These are phyloP conservation scores for Fomitopsis pinicola DNA, from an alignment of 1,284 basidiomycete genomes.

Conservation along the genomic window DNA sequence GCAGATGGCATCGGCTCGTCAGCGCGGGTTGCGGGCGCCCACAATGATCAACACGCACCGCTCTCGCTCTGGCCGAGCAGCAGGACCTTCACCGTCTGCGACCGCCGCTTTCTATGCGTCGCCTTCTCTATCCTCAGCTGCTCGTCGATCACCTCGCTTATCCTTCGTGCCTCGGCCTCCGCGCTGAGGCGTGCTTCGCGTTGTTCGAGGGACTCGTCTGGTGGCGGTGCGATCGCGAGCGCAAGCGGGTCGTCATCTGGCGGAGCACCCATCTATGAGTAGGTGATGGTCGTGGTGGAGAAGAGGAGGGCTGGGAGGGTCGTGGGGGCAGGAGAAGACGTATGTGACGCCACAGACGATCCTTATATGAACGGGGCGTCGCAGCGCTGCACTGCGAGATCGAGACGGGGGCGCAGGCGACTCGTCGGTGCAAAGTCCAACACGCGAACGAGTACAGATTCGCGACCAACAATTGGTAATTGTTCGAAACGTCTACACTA, in stretches of 20 bases:
- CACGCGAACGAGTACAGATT: neutral
- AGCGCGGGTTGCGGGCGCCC: neutral
- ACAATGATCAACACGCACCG: constrained; percentile 34
- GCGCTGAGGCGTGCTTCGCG: constrained; percentile 34
- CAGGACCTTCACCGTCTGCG: constrained; percentile 48
- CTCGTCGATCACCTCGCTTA: constrained; percentile 64
- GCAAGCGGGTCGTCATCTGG: constrained; percentile 48
- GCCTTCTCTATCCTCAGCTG: constrained; percentile 47
- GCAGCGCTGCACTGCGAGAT: neutral
- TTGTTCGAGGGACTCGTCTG: constrained; percentile 42
- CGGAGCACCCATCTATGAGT: constrained; percentile 22
- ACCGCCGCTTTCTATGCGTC: constrained; percentile 43
- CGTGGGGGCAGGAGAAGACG: neutral
- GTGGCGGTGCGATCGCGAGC: constrained; percentile 44
- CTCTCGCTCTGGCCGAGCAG: constrained; percentile 72
- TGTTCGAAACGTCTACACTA: neutral
- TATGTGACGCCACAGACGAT: neutral
- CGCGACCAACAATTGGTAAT: neutral
- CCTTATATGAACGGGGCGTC: neutral
- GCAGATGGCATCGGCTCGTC: constrained; percentile 32
- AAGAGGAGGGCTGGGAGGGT: neutral
- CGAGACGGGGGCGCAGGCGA: neutral
- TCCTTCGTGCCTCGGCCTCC: constrained; percentile 51
- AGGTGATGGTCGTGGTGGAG: neutral
- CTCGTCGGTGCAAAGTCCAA: neutral